phyloP scores from a whole-genome alignment of 2,329 filamentous ascomycete genomes.

The Fusarium sp. region DNA sequence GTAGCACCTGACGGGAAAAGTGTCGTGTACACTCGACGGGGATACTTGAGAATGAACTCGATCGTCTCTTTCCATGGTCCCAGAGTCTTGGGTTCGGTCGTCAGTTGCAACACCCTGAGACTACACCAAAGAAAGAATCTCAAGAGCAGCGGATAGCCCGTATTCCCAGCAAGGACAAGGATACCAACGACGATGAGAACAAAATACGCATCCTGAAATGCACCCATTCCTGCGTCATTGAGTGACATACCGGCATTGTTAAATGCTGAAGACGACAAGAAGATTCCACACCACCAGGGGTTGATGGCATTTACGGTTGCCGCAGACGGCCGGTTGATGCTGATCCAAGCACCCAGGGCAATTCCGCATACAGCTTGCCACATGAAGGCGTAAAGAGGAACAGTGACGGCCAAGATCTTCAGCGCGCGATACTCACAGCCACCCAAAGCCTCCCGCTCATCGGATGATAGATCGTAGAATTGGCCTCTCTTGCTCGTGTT shows the following conservation, averaged over 20 bases:
- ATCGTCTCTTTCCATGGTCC: constrained; percentile 61
- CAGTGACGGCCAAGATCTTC: constrained; percentile 66
- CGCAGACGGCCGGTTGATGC: constrained; percentile 60
- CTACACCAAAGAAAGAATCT: constrained; percentile 69
- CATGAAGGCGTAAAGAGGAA: constrained; percentile 69
- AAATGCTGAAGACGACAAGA: constrained; percentile 75
- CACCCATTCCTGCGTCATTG: constrained; percentile 73
- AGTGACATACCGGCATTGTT: constrained; percentile 79
- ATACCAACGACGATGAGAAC: constrained; percentile 65
- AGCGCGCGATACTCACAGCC: constrained; percentile 74
- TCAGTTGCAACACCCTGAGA: constrained; percentile 54
- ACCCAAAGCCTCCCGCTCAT: constrained; percentile 68
- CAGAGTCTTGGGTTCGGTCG: constrained; percentile 53
- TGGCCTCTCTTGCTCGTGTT: constrained; percentile 64
- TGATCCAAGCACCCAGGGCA: constrained; percentile 72
- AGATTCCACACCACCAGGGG: constrained; percentile 76
- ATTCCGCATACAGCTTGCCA: constrained; percentile 71
- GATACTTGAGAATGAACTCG: constrained; percentile 66
- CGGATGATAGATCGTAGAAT: constrained; percentile 64
- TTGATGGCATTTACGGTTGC: constrained; percentile 68
- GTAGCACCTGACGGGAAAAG: constrained; percentile 73
- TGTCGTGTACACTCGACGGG: constrained; percentile 70
- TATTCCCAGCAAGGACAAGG: constrained; percentile 73
- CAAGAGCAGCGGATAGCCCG: constrained; percentile 73
- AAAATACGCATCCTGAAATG: constrained; percentile 66